Evolutionary conservation across 169 alveolate species (phyloP), one percentile per base, ranked within the genome.

Genomic region (Miamiensis avidus): DNA sequence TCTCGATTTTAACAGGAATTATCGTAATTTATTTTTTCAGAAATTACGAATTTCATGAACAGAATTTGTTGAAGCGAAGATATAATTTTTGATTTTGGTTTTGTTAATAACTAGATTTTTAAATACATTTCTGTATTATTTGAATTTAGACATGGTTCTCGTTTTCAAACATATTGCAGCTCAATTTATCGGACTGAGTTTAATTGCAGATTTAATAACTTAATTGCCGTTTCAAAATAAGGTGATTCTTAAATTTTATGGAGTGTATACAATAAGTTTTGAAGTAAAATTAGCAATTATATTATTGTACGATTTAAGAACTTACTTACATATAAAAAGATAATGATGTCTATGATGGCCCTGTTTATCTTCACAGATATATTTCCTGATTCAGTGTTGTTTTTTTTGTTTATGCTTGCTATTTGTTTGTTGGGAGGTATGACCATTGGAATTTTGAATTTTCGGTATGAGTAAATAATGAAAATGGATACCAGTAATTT

Each of bases 11-110:
- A 29, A 33, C 74, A 25, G 83, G 73, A 15, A 33, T 33, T 33
- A 78, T 78, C 20, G 34, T 78, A 29, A 65, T 78, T 27, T 33
- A 27, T 26, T 78, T 78, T 34, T 78, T 78, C 26, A 78, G 83
- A 78, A 78, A 78, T 78, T 78, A 78, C 34, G 83, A 78, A 29
- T 78, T 78, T 65, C 32, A 33, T 33, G 83, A 78, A 20, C 27
- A 78, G 27, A 78, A 78, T 28, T 34, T 31, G 6, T 33, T 78
- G 25, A 78, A 78, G 29, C 25, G 83, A 26, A n/a, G 83, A 28
- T 78, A 31, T 34, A 34, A 78, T 78, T 78, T 78, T 16, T 78
- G 26, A 75, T 78, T 27, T 31, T 78, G 28, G 25, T 78, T 27
- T 34, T 33, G 28, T 65, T 78, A n/a, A 1, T 33, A 25, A 74